Evolutionary conservation across 2,329 filamentous ascomycete species (phyloP).

Genomic region (Diaporthe batatas): DNA sequence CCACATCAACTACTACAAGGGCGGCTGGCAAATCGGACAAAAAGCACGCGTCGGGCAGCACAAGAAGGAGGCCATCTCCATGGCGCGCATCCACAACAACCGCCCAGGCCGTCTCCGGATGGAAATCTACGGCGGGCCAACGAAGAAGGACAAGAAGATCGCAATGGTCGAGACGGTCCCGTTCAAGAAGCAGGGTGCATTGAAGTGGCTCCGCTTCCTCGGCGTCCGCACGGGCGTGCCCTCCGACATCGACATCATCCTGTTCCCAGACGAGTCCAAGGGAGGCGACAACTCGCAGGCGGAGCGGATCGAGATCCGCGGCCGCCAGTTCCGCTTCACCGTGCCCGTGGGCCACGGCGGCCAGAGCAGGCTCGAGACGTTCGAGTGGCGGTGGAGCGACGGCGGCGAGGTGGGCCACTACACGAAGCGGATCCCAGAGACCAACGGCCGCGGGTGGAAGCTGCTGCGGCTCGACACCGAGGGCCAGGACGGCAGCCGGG

Average conservation of each 20-base stretch:
- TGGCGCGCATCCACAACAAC: constrained; percentile 10
- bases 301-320: constrained; percentile 23
- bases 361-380: constrained; percentile 4
- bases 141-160: constrained; percentile 25
- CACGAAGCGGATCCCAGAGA: neutral
- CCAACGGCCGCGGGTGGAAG: constrained; percentile 18
- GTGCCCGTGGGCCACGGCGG: neutral
- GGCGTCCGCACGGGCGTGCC: neutral
- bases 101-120: constrained; percentile 1
- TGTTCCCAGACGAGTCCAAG: constrained; percentile 20
- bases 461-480: constrained; percentile 24
- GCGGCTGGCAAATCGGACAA: constrained; percentile 24
- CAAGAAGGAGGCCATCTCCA: constrained; percentile 26
- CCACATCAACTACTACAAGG: constrained; percentile 12
- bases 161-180: constrained; percentile 10
- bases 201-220: constrained; percentile 21
- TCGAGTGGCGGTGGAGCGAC: constrained; percentile 31
- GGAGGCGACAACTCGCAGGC: neutral
- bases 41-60: constrained; percentile 13
- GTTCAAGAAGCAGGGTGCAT: constrained; percentile 7
- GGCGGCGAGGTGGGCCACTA: constrained; percentile 29
- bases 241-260: constrained; percentile 14
- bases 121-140: constrained; percentile 6
- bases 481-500: constrained; percentile 18
- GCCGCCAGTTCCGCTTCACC: constrained; percentile 17